Base-by-base conservation (phyloP, 2,329 filamentous ascomycete species). In the Neoarthrinium moseri region DNA sequence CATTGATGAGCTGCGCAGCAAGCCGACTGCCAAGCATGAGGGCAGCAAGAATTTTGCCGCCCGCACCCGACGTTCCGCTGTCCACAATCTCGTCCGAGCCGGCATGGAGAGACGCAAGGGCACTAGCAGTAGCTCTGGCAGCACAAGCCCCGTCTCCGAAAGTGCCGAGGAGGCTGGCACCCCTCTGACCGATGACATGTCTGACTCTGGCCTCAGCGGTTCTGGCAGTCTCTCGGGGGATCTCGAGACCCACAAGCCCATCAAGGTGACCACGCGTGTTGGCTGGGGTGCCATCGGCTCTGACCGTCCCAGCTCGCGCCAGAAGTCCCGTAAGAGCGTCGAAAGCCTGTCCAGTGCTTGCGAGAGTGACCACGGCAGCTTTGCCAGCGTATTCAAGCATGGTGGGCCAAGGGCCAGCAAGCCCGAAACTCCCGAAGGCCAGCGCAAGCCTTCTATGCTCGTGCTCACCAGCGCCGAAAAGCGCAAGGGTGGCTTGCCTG, bases 31-130 rank as follows among this genome's bases (percentile, higher is more conserved):
- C 55, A 96, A 91, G 72, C 83, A 92, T 53, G 92, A 97, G 66
- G 94, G 92, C 20, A 96, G 92, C 83, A 86, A 96, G 81, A 99
- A 99, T 74, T 99, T 99, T 70, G 87, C 88, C 10, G 84, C 91
- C 46, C 91, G 94, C 51, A 91, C 95, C 60, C 90, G 94, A 49
- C 90, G 92, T 53, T 91, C 88, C 58, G 94, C 94, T 21, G 84
- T 99, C 35, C 85, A 91, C 72, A 96, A 91, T 63, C 80, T 99
- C 40, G 89, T 96, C 51, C 88, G 89, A 54, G 92, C 92, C 44
- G 91, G 92, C 13, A 80, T 94, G 52, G 89, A 91, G 61, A 88
- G 94, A 49, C 89, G 92, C 80, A 75, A 87, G 79, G 70, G 85
- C 48, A 88, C 86, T 52, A 77, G 82, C 52, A 86, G 84, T 64